Percentiles rank a stretch among this genome's conserved stretches.
Evolutionary conservation across 768 basidiomycete species (phyloP).

Genomic region (Termitomyces sp.): DNA sequence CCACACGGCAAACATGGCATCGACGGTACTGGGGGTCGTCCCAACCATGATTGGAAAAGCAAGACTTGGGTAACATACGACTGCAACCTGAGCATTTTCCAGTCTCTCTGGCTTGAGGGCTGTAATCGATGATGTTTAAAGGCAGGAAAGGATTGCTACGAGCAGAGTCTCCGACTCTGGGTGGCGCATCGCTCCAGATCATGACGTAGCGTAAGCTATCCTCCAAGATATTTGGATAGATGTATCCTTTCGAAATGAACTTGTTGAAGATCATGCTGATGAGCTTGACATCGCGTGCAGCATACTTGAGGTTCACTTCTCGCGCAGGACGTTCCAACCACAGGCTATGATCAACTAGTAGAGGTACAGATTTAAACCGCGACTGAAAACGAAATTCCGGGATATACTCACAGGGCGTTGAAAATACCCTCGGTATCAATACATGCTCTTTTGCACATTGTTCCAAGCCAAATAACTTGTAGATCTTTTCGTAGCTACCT

Average conservation of each 20-base stretch:
- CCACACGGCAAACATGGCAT: not conserved
- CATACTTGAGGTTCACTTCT: not conserved
- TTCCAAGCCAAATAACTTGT: constrained; percentile 1
- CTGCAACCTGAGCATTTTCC: not conserved
- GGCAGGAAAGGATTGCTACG: constrained; percentile 1
- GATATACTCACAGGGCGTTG: not conserved
- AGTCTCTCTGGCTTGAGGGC: not conserved
- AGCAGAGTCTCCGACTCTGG: not conserved
- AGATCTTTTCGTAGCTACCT: not conserved
- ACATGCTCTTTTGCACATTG: not conserved
- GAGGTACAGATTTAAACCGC: not conserved
- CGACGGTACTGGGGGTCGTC: not conserved
- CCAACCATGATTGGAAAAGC: not conserved
- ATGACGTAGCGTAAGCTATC: constrained; percentile 4
- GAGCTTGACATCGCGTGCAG: constrained; percentile 1
- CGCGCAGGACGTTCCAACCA: constrained; percentile 4
- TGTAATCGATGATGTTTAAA: not conserved
- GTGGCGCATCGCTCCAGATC: constrained; percentile 2
- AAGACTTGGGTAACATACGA: not conserved
- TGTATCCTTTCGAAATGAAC: not conserved
- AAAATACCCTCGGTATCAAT: not conserved
- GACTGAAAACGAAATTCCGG: not conserved
- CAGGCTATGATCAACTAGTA: constrained; percentile 2
- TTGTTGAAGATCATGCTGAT: not conserved
- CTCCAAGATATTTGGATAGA: not conserved